Conservation (phyloP, 2,329 filamentous ascomycete genomes). For the Cladobotryum protrusum region DNA sequence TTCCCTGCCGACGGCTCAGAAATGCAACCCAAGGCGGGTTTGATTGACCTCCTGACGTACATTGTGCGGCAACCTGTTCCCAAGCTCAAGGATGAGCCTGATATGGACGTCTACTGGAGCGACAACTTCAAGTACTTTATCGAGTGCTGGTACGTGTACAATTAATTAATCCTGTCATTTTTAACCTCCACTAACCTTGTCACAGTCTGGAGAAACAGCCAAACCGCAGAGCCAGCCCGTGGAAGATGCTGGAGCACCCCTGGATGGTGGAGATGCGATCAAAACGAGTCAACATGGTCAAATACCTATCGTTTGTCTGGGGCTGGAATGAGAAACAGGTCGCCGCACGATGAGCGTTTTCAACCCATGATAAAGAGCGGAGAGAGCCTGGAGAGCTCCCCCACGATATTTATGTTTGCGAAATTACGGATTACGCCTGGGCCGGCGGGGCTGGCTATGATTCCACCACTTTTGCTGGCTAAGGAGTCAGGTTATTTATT, state of each 20-base stretch:
- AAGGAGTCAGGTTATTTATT: background rate
- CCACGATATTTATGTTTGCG: background rate
- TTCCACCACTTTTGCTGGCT: background rate
- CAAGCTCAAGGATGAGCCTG: conserved; percentile 89
- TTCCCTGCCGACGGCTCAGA: conserved; percentile 96
- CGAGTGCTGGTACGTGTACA: conserved; percentile 78
- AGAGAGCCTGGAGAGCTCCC: background rate
- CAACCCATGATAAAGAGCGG: background rate
- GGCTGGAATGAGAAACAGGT: conserved; percentile 69
- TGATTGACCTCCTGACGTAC: conserved; percentile 94
- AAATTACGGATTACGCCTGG: background rate
- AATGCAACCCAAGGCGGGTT: conserved; percentile 83
- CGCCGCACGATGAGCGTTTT: background rate
- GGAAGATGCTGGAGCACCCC: conserved; percentile 98
- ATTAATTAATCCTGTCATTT: conserved; percentile 17
- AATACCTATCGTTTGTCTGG: conserved; percentile 93
- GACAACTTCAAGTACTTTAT: conserved; percentile 99
- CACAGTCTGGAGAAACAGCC: conserved; percentile 88
- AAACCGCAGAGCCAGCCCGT: conserved; percentile 79
- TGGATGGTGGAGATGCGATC: conserved; percentile 97
- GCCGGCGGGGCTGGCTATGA: conserved; percentile 8
- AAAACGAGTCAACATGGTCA: conserved; percentile 96
- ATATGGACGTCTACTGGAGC: conserved; percentile 86
- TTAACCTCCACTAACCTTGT: conserved; percentile 17
- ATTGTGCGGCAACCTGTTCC: conserved; percentile 95